These are phyloP conservation scores for Quercus agrifolia DNA, from an alignment of 306 rosid genomes.

Conservation along the genomic window DNA sequence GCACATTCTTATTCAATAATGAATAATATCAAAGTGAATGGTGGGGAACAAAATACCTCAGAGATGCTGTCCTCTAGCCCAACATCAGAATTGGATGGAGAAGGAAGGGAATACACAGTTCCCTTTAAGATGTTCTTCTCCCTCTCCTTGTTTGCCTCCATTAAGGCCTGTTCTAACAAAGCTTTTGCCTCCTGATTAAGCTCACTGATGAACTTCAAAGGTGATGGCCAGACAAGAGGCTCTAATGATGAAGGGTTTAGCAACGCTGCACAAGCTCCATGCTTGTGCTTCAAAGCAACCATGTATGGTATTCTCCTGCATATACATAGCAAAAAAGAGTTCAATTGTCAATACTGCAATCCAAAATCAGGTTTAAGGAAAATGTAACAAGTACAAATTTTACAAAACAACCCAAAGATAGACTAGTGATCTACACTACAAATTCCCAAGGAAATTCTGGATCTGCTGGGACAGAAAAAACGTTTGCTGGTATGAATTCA, in stretches of 20 bases:
- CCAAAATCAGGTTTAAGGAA: not conserved
- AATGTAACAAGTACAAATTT: not conserved
- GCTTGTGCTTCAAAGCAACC: constrained; percentile 76
- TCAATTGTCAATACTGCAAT: constrained; percentile 3
- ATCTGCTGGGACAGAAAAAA: not conserved
- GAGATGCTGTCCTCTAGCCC: constrained; percentile 56
- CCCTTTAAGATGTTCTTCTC: constrained; percentile 81
- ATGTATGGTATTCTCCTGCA: constrained; percentile 84
- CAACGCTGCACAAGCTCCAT: constrained; percentile 83
- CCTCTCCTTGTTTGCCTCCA: constrained; percentile 85
- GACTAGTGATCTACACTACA: not conserved
- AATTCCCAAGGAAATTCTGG: not conserved
- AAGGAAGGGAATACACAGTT: constrained; percentile 47
- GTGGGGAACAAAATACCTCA: constrained; percentile 49
- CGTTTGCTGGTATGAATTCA: not conserved
- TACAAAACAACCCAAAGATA: not conserved
- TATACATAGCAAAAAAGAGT: constrained; percentile 11
- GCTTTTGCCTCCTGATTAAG: constrained; percentile 83
- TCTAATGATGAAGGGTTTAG: constrained; percentile 86
- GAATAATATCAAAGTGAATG: not conserved
- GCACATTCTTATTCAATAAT: not conserved
- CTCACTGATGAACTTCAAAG: constrained; percentile 88
- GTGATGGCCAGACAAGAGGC: constrained; percentile 98
- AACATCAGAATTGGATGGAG: constrained; percentile 63
- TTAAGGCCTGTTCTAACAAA: constrained; percentile 75